phyloP scores from a whole-genome alignment of 768 basidiomycete genomes.

The Pisolithus tinctorius region DNA sequence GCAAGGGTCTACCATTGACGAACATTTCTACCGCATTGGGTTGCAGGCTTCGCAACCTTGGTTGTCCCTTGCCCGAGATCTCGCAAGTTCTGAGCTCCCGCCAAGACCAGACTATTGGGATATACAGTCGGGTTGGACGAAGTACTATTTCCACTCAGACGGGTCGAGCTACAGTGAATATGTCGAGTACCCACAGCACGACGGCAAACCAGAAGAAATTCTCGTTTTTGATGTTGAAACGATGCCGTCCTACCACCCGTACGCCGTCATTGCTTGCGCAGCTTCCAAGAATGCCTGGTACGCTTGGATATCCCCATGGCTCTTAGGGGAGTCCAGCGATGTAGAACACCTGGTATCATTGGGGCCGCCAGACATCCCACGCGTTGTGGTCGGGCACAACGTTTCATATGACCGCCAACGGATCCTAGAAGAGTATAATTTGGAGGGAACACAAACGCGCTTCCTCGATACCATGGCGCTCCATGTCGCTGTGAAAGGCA shows the following conservation, averaged over 20 bases:
- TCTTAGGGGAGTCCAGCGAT: slow-evolving; percentile 57
- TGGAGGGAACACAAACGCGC: slow-evolving; percentile 60
- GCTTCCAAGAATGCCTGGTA: slow-evolving; percentile 86
- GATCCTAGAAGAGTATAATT: slow-evolving; percentile 73
- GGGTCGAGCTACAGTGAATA: slow-evolving; percentile 73
- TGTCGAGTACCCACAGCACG: slow-evolving; percentile 59
- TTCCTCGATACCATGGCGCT: slow-evolving; percentile 94
- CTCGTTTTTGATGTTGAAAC: slow-evolving; percentile 94
- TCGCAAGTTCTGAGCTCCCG: slow-evolving; percentile 50
- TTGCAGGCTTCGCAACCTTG: slow-evolving; percentile 65
- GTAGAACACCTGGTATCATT: slow-evolving; percentile 67
- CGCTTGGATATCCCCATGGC: slow-evolving; percentile 93
- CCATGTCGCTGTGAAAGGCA: slow-evolving; percentile 89
- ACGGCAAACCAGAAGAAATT: slow-evolving; percentile 60
- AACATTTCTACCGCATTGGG: slow-evolving; percentile 87
- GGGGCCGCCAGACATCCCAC: slow-evolving; percentile 45
- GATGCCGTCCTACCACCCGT: slow-evolving; percentile 74
- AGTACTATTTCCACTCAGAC: slow-evolving; percentile 64
- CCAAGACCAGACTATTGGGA: slow-evolving; percentile 51
- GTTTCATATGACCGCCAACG: slow-evolving; percentile 90
- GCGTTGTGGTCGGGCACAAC: slow-evolving; percentile 88
- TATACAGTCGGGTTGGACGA: slow-evolving; percentile 80
- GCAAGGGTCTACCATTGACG: slow-evolving; percentile 72
- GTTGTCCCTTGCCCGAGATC: slow-evolving; percentile 57
- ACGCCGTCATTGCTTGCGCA: slow-evolving; percentile 85